Evolutionary conservation across 2,329 filamentous ascomycete genomes (phyloP).

Genomic region (Sporothrix humicola): DNA sequence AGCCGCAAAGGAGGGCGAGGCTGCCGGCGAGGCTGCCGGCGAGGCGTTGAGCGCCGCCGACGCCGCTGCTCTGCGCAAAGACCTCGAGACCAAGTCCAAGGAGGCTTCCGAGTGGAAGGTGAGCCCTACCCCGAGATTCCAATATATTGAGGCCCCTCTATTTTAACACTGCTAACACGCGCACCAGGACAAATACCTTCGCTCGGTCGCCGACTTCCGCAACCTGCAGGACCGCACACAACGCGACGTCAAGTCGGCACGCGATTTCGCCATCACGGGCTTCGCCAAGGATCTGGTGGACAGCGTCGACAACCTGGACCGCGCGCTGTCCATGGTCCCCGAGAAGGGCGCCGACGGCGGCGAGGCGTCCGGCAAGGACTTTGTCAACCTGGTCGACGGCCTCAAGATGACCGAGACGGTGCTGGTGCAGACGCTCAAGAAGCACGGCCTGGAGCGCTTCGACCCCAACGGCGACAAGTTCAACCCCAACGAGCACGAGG

Average conservation of each 20-base stretch:
- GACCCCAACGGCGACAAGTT: conserved; percentile 86
- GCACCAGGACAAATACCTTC: conserved; percentile 86
- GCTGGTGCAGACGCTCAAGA: conserved; percentile 84
- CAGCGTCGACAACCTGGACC: conserved; percentile 95
- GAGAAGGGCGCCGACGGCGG: conserved; percentile 63
- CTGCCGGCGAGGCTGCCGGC: conserved; percentile 46
- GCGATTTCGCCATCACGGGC: conserved; percentile 92
- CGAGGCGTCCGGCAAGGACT: conserved; percentile 65
- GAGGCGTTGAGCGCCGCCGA: conserved; percentile 39
- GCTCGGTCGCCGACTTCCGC: conserved; percentile 93
- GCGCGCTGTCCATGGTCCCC: conserved; percentile 80
- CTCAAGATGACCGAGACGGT: conserved; percentile 95
- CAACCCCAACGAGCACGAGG: conserved; percentile 95
- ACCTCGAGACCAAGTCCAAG: conserved; percentile 58
- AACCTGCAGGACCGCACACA: conserved; percentile 95
- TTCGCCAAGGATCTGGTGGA: conserved; percentile 96
- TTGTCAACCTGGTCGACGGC: conserved; percentile 81
- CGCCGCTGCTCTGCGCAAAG: conserved; percentile 56
- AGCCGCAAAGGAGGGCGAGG: conserved; percentile 33
- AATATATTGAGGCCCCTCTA: not conserved
- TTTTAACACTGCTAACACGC: not conserved
- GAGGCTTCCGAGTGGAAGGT: conserved; percentile 82
- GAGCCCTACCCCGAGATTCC: conserved; percentile 20
- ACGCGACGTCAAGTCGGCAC: conserved; percentile 84
- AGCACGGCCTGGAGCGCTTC: conserved; percentile 91